Conservation (phyloP, 2,329 filamentous ascomycete species). For the Colletotrichum sansevieriae region DNA sequence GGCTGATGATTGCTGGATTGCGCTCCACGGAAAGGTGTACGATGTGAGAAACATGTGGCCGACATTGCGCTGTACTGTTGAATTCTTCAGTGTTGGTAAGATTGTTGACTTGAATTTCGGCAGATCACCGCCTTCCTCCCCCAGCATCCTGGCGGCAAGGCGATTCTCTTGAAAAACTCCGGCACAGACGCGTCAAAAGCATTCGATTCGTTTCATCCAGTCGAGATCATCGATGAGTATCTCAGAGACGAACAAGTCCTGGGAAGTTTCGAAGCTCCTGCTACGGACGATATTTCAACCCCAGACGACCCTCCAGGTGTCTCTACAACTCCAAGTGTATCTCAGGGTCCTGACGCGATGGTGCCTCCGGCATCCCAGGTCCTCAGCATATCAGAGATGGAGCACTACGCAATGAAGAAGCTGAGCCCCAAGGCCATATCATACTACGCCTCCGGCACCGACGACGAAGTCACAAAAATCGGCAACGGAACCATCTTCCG, state of each 20-base stretch:
- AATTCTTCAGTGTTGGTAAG: background rate
- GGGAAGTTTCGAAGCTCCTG: conserved; percentile 72
- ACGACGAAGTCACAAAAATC: conserved; percentile 81
- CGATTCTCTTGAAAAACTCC: conserved; percentile 83
- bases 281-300: background rate
- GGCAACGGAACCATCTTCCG: conserved; percentile 81
- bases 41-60: conserved; percentile 68
- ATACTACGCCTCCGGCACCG: conserved; percentile 87
- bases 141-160: conserved; percentile 82
- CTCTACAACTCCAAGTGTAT: conserved; percentile 60
- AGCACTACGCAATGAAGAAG: conserved; percentile 77
- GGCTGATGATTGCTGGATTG: conserved; percentile 84
- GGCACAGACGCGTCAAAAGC: conserved; percentile 87
- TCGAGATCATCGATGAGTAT: conserved; percentile 82
- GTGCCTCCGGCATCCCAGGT: conserved; percentile 71
- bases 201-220: conserved; percentile 87
- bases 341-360: conserved; percentile 43
- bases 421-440: conserved; percentile 85
- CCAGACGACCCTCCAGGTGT: background rate
- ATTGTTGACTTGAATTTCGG: background rate
- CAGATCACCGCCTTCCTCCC: conserved; percentile 73
- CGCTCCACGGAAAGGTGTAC: conserved; percentile 86
- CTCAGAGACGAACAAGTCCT: conserved; percentile 77
- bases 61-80: background rate
- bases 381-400: conserved; percentile 86